Percentiles rank a stretch among this genome's conserved stretches.
These are phyloP conservation scores for Pythium rishiriense DNA, from an alignment of 352 stramenopile genomes.

Conservation along the genomic window DNA sequence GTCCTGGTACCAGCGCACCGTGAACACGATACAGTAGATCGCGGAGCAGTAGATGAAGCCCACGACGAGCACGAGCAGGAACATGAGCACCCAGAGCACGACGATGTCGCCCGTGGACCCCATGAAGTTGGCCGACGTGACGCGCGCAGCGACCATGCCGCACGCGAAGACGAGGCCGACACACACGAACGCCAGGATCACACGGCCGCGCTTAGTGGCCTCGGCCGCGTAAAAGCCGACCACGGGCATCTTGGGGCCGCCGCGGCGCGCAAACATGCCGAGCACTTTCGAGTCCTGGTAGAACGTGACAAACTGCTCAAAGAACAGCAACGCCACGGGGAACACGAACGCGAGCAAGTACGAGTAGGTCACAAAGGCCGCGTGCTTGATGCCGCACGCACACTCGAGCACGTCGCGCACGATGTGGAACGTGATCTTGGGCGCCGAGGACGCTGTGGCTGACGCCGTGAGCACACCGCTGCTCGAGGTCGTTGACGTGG, in stretches of 20 bases:
- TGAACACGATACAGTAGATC: constrained; percentile 45
- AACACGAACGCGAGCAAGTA: constrained; percentile 42
- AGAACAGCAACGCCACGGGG: constrained; percentile 39
- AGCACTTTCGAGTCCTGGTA: constrained; percentile 55
- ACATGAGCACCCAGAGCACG: constrained; percentile 50
- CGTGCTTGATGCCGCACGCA: constrained; percentile 43
- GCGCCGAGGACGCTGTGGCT: not conserved
- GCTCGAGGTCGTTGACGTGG: constrained; percentile 1
- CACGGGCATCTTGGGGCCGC: constrained; percentile 31
- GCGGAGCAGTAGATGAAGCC: constrained; percentile 47
- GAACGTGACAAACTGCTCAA: constrained; percentile 61
- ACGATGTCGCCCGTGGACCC: constrained; percentile 33
- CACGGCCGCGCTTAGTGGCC: constrained; percentile 41
- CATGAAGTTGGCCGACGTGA: constrained; percentile 42
- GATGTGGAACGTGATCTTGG: constrained; percentile 49
- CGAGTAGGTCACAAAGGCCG: constrained; percentile 41
- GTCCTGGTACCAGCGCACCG: constrained; percentile 39
- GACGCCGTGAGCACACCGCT: constrained; percentile 3
- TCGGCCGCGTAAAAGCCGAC: constrained; percentile 35
- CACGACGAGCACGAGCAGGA: constrained; percentile 40
- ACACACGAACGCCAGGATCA: constrained; percentile 36
- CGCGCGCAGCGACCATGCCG: constrained; percentile 38
- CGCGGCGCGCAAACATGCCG: constrained; percentile 42
- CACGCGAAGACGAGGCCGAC: constrained; percentile 34
- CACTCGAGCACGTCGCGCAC: constrained; percentile 51